Evolutionary conservation across 202 grass and related monocot genomes (phyloP), one percentile per base, ranked within the genome.

Genomic region (Digitaria exilis): DNA sequence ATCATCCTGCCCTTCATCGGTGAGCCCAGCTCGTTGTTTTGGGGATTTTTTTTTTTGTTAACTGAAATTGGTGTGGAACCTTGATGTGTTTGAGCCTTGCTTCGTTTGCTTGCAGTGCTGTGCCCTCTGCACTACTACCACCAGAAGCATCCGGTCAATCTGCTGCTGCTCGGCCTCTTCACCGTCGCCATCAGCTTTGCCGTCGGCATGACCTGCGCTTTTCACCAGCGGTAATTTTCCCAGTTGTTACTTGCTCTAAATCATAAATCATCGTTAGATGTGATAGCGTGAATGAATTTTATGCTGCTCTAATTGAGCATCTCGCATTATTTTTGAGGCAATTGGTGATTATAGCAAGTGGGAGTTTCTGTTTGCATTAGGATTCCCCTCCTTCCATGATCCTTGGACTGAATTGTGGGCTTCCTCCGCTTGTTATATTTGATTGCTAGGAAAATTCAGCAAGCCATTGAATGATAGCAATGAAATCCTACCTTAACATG

Each of bases 121-220:
- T 89, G 86, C 84, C 92, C 92, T 21, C 78, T 95, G 76, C 78
- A 44, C 22, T 91, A 84, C 73, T 98, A 98, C 71, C 84, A 91
- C 84, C 92, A 93, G 82, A 88, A 84, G 80, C 95, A 98, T 81
- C 92, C 95, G 19, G 79, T 98, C 45, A 98, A 98, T 71, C 84
- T 95, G 32, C 35, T 95, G 46, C 87, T 95, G 48, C 87, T 95
- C 10, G 92, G 87, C 44, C 18, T 95, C 65, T 98, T 95, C 82
- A 95, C 95, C 5, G 73, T 86, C 28, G 67, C 90, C 69, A 91
- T 95, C 72, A 98, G 90, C 76, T 95, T 98, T n/a, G 90, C 84
- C 8, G 88, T 98, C 46, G 95, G 95, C 31, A 89, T 98, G 92
- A 88, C 88, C 0, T 98, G 95, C 72, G 90, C 92, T 34, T 98